Evolutionary conservation across 768 basidiomycete genomes (phyloP), one percentile per base, ranked within the genome.

Genomic region (Mycena maculata): DNA sequence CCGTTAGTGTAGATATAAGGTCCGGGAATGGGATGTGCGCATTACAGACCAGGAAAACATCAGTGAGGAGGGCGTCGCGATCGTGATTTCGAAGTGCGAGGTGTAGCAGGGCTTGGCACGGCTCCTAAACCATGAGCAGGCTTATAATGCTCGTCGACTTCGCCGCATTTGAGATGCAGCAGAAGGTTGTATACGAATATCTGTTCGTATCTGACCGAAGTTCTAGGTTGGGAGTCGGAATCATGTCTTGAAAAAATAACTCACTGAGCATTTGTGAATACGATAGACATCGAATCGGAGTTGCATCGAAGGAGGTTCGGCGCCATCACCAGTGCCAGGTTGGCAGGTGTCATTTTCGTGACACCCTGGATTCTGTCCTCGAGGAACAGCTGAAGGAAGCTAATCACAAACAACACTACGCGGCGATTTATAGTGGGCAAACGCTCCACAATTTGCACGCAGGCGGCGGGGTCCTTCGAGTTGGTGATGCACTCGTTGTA

Each of bases 291-390:
- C n/a, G 89, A 92, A 52, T 95, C 92, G 18, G 93, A 95, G 71
- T 85, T 91, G 74, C 95, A 96, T 60, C 95, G 83, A 48, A 98
- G 78, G 47, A 98, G 77, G 78, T 97, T 97, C 10, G 95, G 95
- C 1, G 95, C 94, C 90, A 98, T 92, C 22, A 98, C 94, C 18
- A 96, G 80, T 11, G 95, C 94, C 67, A 97, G 80, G 76, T 95
- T 96, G 39, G 89, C 89, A 13, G 92, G 87, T 4, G 94, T 96
- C 95, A 96, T 97, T 80, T 96, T 95, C 44, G 94, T 95, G 49
- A 83, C 78, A 15, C 77, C 80, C 69, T 93, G 87, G 22, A 92
- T 89, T 70, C 87, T 86, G 45, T 93, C 91, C 52, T 92, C 90
- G 56, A 95, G 78, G 81, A 98, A 98, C 57, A 94, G 79, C 81